Percentiles rank a stretch among this genome's conserved stretches.
Evolutionary conservation across 2,329 filamentous ascomycete species (phyloP).

Genomic region (Fusarium camptoceras): DNA sequence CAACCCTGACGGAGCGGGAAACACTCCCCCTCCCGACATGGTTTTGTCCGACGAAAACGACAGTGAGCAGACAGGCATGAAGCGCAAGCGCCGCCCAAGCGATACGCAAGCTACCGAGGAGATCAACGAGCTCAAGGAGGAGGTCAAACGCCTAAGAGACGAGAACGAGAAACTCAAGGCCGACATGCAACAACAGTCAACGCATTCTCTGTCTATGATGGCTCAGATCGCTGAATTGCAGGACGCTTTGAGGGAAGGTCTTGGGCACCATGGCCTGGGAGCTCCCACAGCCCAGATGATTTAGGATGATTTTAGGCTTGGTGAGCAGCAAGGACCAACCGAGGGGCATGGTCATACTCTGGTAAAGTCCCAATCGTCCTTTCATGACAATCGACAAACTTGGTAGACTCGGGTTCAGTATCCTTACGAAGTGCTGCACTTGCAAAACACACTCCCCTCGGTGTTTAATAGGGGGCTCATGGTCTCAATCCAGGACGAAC

Average conservation of each 20-base stretch:
- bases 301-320: conserved; percentile 37
- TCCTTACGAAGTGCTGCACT: not conserved
- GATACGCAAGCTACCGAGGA: conserved; percentile 54
- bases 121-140: conserved; percentile 68
- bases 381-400: not conserved
- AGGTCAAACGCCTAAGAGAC: conserved; percentile 73
- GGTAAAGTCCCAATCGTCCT: not conserved
- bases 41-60: conserved; percentile 61
- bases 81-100: conserved; percentile 60
- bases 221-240: conserved; percentile 61
- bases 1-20: conserved; percentile 55
- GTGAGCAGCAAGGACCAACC: not conserved
- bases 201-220: conserved; percentile 61
- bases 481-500: conserved; percentile 21
- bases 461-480: conserved; percentile 37
- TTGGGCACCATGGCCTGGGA: conserved; percentile 49
- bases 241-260: conserved; percentile 54
- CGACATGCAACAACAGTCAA: conserved; percentile 62
- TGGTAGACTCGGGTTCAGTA: not conserved
- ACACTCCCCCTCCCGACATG: conserved; percentile 50
- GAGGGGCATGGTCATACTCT: not conserved
- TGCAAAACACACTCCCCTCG: conserved; percentile 26
- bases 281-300: conserved; percentile 58
- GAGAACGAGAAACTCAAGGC: conserved; percentile 71
- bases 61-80: conserved; percentile 58